Conservation (phyloP, 345 rosid species). For the Citropsis articulata region DNA sequence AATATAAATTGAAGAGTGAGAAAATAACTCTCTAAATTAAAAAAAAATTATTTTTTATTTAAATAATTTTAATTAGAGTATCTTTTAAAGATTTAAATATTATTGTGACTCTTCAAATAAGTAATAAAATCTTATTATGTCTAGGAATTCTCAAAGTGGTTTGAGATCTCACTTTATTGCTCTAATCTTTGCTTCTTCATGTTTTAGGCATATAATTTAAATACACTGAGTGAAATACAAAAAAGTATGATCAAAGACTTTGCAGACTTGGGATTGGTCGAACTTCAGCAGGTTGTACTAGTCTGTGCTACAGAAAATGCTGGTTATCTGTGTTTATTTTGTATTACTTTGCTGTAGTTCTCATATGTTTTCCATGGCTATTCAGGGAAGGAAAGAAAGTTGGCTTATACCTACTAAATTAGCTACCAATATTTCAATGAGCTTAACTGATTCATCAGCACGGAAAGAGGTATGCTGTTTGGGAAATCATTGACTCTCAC, state of each 20-base stretch:
- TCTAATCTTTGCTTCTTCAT: slow-evolving; percentile 10
- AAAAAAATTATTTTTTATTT: too few relatives aligned
- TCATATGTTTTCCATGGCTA: slow-evolving; percentile 6
- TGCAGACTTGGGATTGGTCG: neutral
- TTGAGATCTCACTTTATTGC: neutral
- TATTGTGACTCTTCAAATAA: too few relatives aligned
- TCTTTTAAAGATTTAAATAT: too few relatives aligned
- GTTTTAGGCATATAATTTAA: slow-evolving; percentile 75
- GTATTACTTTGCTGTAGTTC: neutral
- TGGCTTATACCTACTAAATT: slow-evolving; percentile 97
- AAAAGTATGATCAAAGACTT: slow-evolving; percentile 70
- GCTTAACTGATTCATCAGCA: slow-evolving; percentile 81
- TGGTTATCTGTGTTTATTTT: neutral
- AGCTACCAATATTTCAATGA: slow-evolving; percentile 85
- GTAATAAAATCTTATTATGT: too few relatives aligned
- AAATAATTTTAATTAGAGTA: too few relatives aligned
- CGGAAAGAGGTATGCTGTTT: slow-evolving; percentile 65
- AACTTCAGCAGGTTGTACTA: slow-evolving; percentile 53
- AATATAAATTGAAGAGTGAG: too few relatives aligned
- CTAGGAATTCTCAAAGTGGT: neutral
- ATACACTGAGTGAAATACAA: slow-evolving; percentile 76
- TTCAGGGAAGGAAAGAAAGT: slow-evolving; percentile 89
- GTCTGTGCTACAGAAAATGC: neutral
- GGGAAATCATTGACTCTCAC: neutral
- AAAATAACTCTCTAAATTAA: too few relatives aligned